Percentiles rank a stretch among this genome's conserved stretches.
Conservation (phyloP, 441 rosid species). For the Omphalea diandra region DNA sequence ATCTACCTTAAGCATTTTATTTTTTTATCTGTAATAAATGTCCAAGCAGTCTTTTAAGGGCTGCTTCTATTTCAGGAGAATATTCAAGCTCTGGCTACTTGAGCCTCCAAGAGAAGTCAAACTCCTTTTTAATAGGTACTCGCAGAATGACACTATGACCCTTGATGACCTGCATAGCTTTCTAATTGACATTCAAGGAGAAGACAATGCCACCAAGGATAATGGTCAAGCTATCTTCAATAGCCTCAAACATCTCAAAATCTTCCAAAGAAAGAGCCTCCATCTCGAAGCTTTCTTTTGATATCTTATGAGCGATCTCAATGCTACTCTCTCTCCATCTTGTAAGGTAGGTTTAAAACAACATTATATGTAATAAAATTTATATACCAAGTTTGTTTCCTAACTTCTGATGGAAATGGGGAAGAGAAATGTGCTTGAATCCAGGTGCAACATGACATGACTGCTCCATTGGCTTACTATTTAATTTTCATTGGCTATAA, state of each 20-base stretch:
- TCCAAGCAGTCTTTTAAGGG: slow-evolving; percentile 39
- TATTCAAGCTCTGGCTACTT: slow-evolving; percentile 43
- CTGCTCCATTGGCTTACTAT: slow-evolving; percentile 70
- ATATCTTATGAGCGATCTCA: slow-evolving; percentile 64
- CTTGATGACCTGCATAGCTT: slow-evolving; percentile 47
- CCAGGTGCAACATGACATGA: slow-evolving; percentile 76
- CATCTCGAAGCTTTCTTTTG: slow-evolving; percentile 61
- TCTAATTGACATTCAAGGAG: slow-evolving; percentile 46
- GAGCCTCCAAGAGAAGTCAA: slow-evolving; percentile 63
- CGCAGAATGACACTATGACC: slow-evolving; percentile 50
- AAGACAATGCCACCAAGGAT: slow-evolving; percentile 38
- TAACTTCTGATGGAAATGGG: background rate
- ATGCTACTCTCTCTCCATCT: slow-evolving; percentile 41
- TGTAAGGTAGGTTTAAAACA: no score
- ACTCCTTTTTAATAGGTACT: slow-evolving; percentile 39
- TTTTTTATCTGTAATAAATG: background rate
- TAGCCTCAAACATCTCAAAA: slow-evolving; percentile 57
- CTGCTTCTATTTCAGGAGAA: slow-evolving; percentile 66
- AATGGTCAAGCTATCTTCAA: slow-evolving; percentile 55
- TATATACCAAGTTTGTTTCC: background rate
- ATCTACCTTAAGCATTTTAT: background rate
- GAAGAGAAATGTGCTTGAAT: slow-evolving; percentile 3
- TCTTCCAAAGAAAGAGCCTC: slow-evolving; percentile 55
- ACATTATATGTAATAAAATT: no score
- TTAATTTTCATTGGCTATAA: slow-evolving; percentile 83